A percentile compares a stretch with the other conserved stretches of the same genome.
Conservation (phyloP, 306 rosid species). For the Medicago ruthenica region DNA sequence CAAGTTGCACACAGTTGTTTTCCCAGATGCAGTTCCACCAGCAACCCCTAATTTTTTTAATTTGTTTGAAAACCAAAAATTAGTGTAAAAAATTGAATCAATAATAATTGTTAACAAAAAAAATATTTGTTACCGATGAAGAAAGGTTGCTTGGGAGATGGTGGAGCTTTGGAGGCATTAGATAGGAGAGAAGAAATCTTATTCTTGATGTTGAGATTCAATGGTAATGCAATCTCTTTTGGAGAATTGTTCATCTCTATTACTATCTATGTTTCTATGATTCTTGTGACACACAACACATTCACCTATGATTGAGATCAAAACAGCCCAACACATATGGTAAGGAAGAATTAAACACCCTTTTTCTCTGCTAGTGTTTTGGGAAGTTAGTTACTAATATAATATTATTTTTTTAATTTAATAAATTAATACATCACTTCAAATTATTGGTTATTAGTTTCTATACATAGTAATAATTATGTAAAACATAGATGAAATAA, state of each 20-base stretch:
- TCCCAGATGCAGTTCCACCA: conserved; percentile 97
- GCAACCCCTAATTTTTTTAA: conserved; percentile 64
- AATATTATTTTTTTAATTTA: neutral
- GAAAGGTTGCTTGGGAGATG: conserved; percentile 65
- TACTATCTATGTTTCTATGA: conserved; percentile 12
- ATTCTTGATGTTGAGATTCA: conserved; percentile 25
- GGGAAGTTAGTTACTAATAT: conserved; percentile 21
- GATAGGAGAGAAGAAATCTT: conserved; percentile 10
- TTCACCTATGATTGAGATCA: conserved; percentile 32
- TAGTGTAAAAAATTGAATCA: neutral
- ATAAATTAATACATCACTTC: neutral
- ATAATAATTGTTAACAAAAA: neutral
- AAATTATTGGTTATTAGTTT: neutral
- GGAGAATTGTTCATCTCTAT: conserved; percentile 22
- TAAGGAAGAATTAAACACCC: conserved; percentile 1
- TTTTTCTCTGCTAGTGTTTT: conserved; percentile 37
- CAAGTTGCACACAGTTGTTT: conserved; percentile 84
- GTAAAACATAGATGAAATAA: neutral
- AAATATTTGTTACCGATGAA: conserved; percentile 65
- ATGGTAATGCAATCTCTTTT: conserved; percentile 8
- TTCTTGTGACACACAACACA: conserved; percentile 4
- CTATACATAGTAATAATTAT: conserved; percentile 14
- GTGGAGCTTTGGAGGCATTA: conserved; percentile 34
- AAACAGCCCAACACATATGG: neutral
- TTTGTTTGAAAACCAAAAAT: neutral